phyloP scores from a whole-genome alignment of 108 stramenopile species.

The Fragilariopsis cylindrus region DNA sequence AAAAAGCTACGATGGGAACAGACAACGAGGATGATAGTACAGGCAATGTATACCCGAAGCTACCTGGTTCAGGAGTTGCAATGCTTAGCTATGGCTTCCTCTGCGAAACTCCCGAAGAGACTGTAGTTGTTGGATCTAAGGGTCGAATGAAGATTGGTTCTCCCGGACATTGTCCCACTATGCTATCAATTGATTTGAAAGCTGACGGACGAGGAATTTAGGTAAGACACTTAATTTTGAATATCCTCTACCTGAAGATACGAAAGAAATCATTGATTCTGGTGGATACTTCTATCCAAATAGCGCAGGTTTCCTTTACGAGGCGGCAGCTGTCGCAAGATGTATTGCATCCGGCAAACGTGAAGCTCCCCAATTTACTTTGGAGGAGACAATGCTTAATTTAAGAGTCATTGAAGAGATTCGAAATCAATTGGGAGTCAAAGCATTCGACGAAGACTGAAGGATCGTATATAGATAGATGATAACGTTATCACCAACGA shows the following conservation, averaged over 20 bases:
- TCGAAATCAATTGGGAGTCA: slow-evolving; percentile 57
- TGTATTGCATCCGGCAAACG: slow-evolving; percentile 73
- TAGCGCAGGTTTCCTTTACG: slow-evolving; percentile 74
- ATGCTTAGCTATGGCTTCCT: slow-evolving; percentile 54
- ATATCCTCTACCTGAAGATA: slow-evolving; percentile 61
- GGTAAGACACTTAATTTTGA: slow-evolving; percentile 29
- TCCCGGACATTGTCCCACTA: slow-evolving; percentile 81
- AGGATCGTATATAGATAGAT: background rate
- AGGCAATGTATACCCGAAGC: slow-evolving; percentile 34
- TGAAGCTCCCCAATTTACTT: slow-evolving; percentile 71
- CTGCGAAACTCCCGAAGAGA: slow-evolving; percentile 77
- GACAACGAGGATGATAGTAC: slow-evolving; percentile 18
- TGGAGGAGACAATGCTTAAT: slow-evolving; percentile 50
- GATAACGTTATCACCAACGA: no score
- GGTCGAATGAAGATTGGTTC: slow-evolving; percentile 72
- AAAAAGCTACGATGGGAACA: slow-evolving; percentile 21
- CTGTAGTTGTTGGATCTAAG: slow-evolving; percentile 63
- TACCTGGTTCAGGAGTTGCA: slow-evolving; percentile 65
- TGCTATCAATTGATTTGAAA: slow-evolving; percentile 50
- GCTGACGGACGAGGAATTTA: slow-evolving; percentile 48
- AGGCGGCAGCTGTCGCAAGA: slow-evolving; percentile 80
- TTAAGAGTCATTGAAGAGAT: slow-evolving; percentile 58
- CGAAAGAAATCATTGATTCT: slow-evolving; percentile 47
- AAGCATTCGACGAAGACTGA: slow-evolving; percentile 34
- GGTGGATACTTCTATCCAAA: slow-evolving; percentile 87